Evolutionary conservation across 495 filamentous ascomycete genomes (phyloP), one percentile per base, ranked within the genome.

Genomic region (Trichoderma reesei): DNA sequence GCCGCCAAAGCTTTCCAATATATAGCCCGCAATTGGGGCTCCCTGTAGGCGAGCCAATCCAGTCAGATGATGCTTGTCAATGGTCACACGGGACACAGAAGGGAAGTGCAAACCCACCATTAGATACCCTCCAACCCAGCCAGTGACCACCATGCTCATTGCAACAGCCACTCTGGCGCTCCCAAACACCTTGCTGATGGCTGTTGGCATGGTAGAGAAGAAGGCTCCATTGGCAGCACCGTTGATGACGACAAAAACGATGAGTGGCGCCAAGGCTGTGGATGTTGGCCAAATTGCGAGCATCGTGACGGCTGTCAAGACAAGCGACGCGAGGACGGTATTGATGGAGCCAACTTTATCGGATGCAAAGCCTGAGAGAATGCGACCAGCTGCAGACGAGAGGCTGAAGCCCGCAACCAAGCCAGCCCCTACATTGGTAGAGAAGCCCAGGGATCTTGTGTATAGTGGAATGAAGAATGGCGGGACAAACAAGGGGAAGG

Each of bases 91-190:
- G 65, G 34, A 64, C 61, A 14, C 8, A 65, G 46, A 33, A 44
- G 60, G 54, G 60, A 31, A 34, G 11, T 20, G 60, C 7, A 4
- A 48, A 18, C 74, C 67, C 67, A 79, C 80, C 74, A 86, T 69
- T 31, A 86, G 72, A 71, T 86, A 86, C 1, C 82, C 83, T 5
- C 81, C 83, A 56, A 77, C 75, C 83, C 83, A 87, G 1, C 84
- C 81, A 10, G 80, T 85, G 1, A 85, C 78, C 61, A 82, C 75
- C 84, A 87, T 86, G 0, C 81, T 81, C 80, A 87, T 83, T 0
- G 79, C 84, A 26, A 85, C 78, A 42, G 79, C 73, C 56, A 83
- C 81, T 11, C 80, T 71, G 1, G 76, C 76, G 3, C 79, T 80
- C 0, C 83, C 82, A 71, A 86, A 83, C 11, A 84, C 75, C 68